Conservation (phyloP, 2,329 filamentous ascomycete species). For the Penicillium sp. region DNA sequence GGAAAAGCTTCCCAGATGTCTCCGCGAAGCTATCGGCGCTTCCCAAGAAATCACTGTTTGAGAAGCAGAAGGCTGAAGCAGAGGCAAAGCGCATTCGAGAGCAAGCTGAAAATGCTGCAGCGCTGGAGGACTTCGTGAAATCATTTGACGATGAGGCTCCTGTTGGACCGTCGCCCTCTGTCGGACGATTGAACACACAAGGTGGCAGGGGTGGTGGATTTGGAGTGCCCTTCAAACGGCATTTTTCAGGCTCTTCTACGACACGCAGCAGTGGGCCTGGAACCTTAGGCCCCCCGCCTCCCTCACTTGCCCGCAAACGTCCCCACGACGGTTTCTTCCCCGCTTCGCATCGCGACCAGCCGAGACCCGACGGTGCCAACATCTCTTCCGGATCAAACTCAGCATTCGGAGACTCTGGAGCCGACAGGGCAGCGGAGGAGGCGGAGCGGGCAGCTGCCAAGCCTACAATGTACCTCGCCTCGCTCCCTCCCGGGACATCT, state of each 20-base stretch:
- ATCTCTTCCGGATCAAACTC: constrained; percentile 35
- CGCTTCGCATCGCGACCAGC: constrained; percentile 41
- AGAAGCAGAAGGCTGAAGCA: constrained; percentile 83
- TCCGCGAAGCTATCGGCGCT: constrained; percentile 77
- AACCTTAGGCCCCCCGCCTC: constrained; percentile 48
- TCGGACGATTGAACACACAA: constrained; percentile 28
- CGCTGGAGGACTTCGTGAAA: constrained; percentile 85
- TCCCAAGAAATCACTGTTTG: constrained; percentile 82
- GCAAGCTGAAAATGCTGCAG: constrained; percentile 82
- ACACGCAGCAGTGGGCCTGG: constrained; percentile 54
- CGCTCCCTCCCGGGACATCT: constrained; percentile 56
- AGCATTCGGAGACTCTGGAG: constrained; percentile 51
- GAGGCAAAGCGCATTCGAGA: constrained; percentile 85
- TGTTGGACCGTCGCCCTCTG: constrained; percentile 18
- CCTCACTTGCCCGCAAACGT: constrained; percentile 46
- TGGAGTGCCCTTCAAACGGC: constrained; percentile 57
- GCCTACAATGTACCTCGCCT: constrained; percentile 57
- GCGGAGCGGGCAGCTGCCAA: constrained; percentile 54
- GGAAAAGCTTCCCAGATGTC: constrained; percentile 66
- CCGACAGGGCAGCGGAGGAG: constrained; percentile 43
- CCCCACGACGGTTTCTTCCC: constrained; percentile 46
- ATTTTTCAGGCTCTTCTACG: constrained; percentile 54
- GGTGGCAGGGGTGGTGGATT: constrained; percentile 38
- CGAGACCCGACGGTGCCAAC: constrained; percentile 41
- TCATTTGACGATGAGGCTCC: constrained; percentile 55